phyloP scores from a whole-genome alignment of 164 flowering plant genomes.

The Vitis labrusca region DNA sequence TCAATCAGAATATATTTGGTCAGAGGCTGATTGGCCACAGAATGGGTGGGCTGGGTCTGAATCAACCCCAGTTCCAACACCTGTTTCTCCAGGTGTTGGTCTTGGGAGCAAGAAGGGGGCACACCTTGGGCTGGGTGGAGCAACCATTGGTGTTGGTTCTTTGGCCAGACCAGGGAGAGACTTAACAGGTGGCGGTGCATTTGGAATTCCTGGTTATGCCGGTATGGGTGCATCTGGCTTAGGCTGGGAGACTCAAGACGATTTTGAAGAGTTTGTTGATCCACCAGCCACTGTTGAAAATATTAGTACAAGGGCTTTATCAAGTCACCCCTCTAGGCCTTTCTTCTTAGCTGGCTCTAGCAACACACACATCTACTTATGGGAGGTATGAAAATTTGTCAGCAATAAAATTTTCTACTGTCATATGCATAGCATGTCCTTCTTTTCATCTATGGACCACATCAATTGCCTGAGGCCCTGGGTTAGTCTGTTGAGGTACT shows the following conservation, averaged over 20 bases:
- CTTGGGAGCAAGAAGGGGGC: constrained; percentile 69
- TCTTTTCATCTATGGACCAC: no score
- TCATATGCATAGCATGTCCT: background rate
- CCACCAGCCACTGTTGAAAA: constrained; percentile 76
- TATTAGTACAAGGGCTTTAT: constrained; percentile 74
- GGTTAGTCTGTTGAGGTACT: no score
- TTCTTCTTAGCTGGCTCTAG: constrained; percentile 94
- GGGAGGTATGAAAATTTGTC: constrained; percentile 73
- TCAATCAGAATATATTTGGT: constrained; percentile 67
- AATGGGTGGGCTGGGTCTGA: constrained; percentile 85
- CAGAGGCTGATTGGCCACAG: constrained; percentile 90
- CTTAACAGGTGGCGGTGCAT: constrained; percentile 69
- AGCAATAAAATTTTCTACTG: background rate
- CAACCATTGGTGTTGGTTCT: constrained; percentile 63
- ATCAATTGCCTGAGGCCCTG: no score
- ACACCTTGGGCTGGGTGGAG: constrained; percentile 87
- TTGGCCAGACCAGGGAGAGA: constrained; percentile 58
- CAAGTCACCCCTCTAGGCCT: constrained; percentile 88
- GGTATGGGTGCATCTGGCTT: constrained; percentile 76
- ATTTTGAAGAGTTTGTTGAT: constrained; percentile 79
- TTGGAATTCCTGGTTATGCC: constrained; percentile 81
- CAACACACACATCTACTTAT: constrained; percentile 85
- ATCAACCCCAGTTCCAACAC: constrained; percentile 79
- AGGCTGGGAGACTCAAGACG: constrained; percentile 84
- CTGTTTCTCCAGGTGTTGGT: constrained; percentile 78